A percentile compares a stretch with the other conserved stretches of the same genome.
Evolutionary conservation across 495 filamentous ascomycete genomes (phyloP).

Genomic region (Corynascus novoguineensis): DNA sequence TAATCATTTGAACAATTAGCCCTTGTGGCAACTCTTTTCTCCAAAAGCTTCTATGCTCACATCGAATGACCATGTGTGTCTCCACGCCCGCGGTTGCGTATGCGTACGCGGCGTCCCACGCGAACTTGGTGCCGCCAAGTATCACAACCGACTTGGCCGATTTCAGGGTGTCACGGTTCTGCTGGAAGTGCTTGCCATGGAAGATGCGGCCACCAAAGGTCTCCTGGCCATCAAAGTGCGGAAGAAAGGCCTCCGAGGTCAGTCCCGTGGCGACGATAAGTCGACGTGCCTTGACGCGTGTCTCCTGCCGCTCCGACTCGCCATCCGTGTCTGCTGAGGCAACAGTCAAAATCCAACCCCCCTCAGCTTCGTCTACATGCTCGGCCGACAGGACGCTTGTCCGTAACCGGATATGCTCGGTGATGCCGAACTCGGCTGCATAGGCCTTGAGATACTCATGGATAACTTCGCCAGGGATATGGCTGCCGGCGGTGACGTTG

Average conservation of each 20-base stretch:
- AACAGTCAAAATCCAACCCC: constrained; percentile 35
- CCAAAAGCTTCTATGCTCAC: constrained; percentile 26
- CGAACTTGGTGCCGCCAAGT: constrained; percentile 65
- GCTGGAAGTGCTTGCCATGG: constrained; percentile 52
- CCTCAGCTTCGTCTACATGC: constrained; percentile 30
- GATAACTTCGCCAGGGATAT: constrained; percentile 61
- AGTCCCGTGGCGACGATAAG: constrained; percentile 31
- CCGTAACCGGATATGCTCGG: constrained; percentile 46
- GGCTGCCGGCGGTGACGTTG: constrained; percentile 52
- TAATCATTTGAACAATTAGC: constrained; percentile 2
- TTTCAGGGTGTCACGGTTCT: constrained; percentile 24
- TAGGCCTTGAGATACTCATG: constrained; percentile 58
- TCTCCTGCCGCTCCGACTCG: constrained; percentile 8
- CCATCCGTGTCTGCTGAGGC: constrained; percentile 1
- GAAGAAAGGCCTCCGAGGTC: constrained; percentile 31
- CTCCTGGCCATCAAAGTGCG: constrained; percentile 30
- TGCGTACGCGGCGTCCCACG: constrained; percentile 65
- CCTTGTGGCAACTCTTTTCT: background rate
- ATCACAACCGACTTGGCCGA: constrained; percentile 47
- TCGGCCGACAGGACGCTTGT: constrained; percentile 48
- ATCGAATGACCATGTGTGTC: constrained; percentile 70
- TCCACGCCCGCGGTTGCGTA: constrained; percentile 55
- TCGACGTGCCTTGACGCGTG: constrained; percentile 15
- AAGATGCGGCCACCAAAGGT: constrained; percentile 47
- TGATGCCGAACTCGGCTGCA: constrained; percentile 53